Percentiles rank a stretch among this genome's conserved stretches.
These are phyloP conservation scores for Angophora floribunda DNA, from an alignment of 345 rosid species.

Conservation along the genomic window DNA sequence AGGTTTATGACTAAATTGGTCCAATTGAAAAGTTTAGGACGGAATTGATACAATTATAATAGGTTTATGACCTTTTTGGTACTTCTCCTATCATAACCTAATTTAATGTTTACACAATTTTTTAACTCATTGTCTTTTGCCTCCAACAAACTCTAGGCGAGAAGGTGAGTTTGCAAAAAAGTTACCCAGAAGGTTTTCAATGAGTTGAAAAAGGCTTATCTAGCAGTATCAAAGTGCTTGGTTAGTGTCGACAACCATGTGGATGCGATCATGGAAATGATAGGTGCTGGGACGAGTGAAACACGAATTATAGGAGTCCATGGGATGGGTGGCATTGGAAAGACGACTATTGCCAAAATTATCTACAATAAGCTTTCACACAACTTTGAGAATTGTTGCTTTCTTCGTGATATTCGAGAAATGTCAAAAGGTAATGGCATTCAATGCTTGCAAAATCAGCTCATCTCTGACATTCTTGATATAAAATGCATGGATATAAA, in stretches of 20 bases:
- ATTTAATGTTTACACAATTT: background rate
- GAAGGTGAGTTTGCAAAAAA: rapidly evolving
- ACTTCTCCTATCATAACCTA: too few species aligned
- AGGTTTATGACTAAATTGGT: too few species aligned
- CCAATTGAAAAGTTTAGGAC: too few species aligned
- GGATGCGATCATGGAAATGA: background rate
- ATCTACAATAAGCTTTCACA: background rate
- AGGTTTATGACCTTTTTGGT: too few species aligned
- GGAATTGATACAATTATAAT: too few species aligned
- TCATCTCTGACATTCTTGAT: background rate
- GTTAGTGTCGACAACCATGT: rapidly evolving
- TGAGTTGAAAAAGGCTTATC: background rate
- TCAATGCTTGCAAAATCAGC: rapidly evolving
- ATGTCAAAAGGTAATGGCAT: rapidly evolving
- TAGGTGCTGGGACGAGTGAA: background rate
- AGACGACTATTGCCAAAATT: rapidly evolving
- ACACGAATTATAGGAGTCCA: background rate
- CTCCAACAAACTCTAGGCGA: rapidly evolving
- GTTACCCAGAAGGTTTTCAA: rapidly evolving
- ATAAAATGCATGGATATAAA: rapidly evolving
- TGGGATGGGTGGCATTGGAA: background rate
- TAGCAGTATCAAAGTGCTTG: rapidly evolving
- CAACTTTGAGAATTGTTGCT: background rate
- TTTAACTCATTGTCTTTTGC: rapidly evolving
- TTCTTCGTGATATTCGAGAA: rapidly evolving